A percentile compares a stretch with the other conserved stretches of the same genome.
Evolutionary conservation across 192 early-diverging fungal species (phyloP).

Genomic region (Linnemannia hyalina): DNA sequence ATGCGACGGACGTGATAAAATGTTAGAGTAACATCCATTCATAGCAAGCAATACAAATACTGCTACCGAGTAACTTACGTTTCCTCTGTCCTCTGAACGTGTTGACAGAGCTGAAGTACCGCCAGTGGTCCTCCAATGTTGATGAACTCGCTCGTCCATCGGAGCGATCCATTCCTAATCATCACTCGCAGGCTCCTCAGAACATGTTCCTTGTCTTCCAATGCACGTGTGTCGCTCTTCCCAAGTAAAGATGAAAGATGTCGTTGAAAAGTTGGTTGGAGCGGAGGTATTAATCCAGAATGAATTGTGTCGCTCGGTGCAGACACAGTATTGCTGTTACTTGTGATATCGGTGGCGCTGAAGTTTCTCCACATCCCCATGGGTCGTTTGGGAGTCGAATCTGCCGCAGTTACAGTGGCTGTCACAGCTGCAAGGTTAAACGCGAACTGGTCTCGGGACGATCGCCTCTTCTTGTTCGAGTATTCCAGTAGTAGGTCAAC

Average conservation of each 20-base stretch:
- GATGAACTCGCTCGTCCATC: conserved; percentile 55
- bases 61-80: conserved; percentile 10
- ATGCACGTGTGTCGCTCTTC: conserved; percentile 17
- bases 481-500: conserved; percentile 36
- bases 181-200: conserved; percentile 46
- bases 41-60: background rate
- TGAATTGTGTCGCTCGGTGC: background rate
- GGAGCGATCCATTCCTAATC: conserved; percentile 50
- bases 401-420: background rate
- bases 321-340: background rate
- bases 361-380: conserved; percentile 31
- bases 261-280: conserved; percentile 28
- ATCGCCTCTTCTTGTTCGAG: conserved; percentile 33
- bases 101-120: conserved; percentile 29
- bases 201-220: conserved; percentile 48
- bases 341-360: conserved; percentile 20
- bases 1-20: background rate
- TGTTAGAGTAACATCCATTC: background rate
- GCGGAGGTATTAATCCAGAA: background rate
- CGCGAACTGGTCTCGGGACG: conserved; percentile 11
- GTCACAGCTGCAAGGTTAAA: conserved; percentile 4
- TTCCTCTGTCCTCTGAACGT: conserved; percentile 41
- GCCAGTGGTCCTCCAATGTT: conserved; percentile 41
- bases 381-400: conserved; percentile 3
- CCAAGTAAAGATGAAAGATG: conserved; percentile 32